These are phyloP conservation scores for Pseudogymnoascus verrucosus DNA, from an alignment of 2,329 filamentous ascomycete genomes.

Conservation along the genomic window DNA sequence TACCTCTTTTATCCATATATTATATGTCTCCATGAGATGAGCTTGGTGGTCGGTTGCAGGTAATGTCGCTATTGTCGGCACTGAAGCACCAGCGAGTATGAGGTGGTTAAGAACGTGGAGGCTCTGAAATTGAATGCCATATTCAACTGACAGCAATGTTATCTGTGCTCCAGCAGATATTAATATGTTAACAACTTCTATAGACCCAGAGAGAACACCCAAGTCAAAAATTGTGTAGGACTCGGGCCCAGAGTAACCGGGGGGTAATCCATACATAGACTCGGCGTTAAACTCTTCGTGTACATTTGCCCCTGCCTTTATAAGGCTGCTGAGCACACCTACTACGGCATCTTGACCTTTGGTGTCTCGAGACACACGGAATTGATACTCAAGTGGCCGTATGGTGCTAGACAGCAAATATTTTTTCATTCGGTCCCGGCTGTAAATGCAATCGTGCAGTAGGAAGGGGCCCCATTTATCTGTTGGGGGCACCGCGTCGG, in stretches of 20 bases:
- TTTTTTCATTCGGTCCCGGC: rapidly evolving
- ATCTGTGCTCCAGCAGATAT: background rate
- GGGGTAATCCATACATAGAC: background rate
- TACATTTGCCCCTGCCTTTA: background rate
- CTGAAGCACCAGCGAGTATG: background rate
- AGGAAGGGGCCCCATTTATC: background rate
- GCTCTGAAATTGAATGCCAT: background rate
- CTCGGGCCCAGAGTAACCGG: background rate
- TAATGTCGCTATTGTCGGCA: background rate
- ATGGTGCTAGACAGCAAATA: background rate
- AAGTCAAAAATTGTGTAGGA: background rate
- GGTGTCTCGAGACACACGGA: background rate
- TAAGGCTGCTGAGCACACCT: background rate
- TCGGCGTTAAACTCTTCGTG: background rate
- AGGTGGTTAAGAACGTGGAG: background rate
- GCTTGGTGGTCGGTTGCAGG: background rate
- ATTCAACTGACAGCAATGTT: background rate
- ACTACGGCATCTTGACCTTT: background rate
- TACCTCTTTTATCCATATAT: background rate
- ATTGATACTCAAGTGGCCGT: background rate
- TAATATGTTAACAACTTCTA: background rate
- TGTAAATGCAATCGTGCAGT: background rate
- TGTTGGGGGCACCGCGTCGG: background rate
- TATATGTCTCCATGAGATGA: background rate
- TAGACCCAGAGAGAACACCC: background rate